A percentile compares a stretch with the other conserved stretches of the same genome.
phyloP scores from a whole-genome alignment of 495 filamentous ascomycete genomes.

The Penicillium malachiteum region DNA sequence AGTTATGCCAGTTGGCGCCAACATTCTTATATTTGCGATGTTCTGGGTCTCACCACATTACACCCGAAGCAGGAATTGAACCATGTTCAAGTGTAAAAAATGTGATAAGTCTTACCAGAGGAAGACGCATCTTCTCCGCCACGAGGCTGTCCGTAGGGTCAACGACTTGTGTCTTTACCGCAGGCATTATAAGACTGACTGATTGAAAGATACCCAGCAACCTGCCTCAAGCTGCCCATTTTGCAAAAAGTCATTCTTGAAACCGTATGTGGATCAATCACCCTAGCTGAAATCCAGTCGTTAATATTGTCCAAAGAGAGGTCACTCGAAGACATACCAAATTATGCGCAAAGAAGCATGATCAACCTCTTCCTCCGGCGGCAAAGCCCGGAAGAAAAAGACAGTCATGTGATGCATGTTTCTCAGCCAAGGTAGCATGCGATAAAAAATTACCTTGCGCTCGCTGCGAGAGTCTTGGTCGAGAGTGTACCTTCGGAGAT shows the following conservation, averaged over 20 bases:
- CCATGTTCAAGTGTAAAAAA: constrained; percentile 34
- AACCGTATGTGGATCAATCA: constrained; percentile 20
- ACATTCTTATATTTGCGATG: too few species aligned
- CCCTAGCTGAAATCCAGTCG: neutral
- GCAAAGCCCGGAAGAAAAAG: constrained; percentile 36
- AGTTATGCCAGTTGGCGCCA: neutral
- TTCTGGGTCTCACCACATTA: too few species aligned
- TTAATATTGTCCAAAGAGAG: constrained; percentile 21
- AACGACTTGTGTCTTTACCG: neutral
- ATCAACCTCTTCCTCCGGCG: constrained; percentile 29
- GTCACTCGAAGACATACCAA: constrained; percentile 38
- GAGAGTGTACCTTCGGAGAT: constrained; percentile 23
- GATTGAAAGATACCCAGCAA: constrained; percentile 25
- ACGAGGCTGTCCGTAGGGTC: constrained; percentile 32
- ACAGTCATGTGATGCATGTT: constrained; percentile 35
- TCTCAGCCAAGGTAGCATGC: constrained; percentile 31
- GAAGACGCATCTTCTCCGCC: constrained; percentile 32
- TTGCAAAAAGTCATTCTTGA: constrained; percentile 38
- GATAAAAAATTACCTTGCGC: constrained; percentile 30
- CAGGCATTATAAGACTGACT: constrained; percentile 11
- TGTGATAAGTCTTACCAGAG: constrained; percentile 35
- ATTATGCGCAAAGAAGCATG: constrained; percentile 35
- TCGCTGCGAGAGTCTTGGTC: constrained; percentile 26
- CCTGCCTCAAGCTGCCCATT: constrained; percentile 32
- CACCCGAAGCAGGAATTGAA: neutral